Percentiles rank a stretch among this genome's conserved stretches.
These are phyloP conservation scores for Trichoderma guizhouense DNA, from an alignment of 2,329 filamentous ascomycete genomes.

Conservation along the genomic window DNA sequence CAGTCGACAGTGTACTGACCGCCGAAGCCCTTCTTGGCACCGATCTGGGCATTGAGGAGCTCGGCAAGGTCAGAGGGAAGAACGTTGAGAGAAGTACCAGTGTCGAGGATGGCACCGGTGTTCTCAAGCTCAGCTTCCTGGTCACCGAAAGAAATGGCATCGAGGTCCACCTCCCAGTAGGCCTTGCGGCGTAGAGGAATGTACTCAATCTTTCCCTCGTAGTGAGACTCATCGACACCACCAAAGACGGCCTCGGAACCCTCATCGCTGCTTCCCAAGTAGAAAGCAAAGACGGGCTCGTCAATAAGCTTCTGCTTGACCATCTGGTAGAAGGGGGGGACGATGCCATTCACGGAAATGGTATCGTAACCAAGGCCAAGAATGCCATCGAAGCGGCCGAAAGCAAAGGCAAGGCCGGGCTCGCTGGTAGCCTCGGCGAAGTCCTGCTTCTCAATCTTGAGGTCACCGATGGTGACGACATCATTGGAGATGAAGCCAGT, in stretches of 20 bases:
- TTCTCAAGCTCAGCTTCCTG: conserved; percentile 84
- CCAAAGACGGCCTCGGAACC: conserved; percentile 89
- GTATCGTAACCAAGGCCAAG: conserved; percentile 90
- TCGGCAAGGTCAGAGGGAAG: conserved; percentile 88
- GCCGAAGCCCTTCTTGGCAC: conserved; percentile 95
- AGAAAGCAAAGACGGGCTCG: conserved; percentile 93
- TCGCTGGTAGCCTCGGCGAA: conserved; percentile 96
- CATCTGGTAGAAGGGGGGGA: conserved; percentile 96
- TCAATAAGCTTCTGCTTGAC: conserved; percentile 85
- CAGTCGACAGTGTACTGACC: conserved; percentile 97
- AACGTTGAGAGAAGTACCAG: conserved; percentile 94
- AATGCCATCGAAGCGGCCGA: conserved; percentile 96
- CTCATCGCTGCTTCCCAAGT: conserved; percentile 71
- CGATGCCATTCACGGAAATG: conserved; percentile 94
- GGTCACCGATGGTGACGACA: conserved; percentile 78
- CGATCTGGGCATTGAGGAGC: conserved; percentile 95
- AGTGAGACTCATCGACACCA: conserved; percentile 78
- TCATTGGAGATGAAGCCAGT: conserved; percentile 93
- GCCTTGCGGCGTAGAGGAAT: conserved; percentile 97
- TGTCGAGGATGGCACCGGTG: conserved; percentile 96
- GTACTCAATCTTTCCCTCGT: conserved; percentile 81
- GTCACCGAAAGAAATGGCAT: conserved; percentile 85
- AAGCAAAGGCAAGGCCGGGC: conserved; percentile 95
- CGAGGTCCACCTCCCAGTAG: conserved; percentile 98
- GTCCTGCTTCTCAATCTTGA: conserved; percentile 83